A percentile compares a stretch with the other conserved stretches of the same genome.
phyloP scores from a whole-genome alignment of 2,329 filamentous ascomycete genomes.

The Trichoderma koningii region DNA sequence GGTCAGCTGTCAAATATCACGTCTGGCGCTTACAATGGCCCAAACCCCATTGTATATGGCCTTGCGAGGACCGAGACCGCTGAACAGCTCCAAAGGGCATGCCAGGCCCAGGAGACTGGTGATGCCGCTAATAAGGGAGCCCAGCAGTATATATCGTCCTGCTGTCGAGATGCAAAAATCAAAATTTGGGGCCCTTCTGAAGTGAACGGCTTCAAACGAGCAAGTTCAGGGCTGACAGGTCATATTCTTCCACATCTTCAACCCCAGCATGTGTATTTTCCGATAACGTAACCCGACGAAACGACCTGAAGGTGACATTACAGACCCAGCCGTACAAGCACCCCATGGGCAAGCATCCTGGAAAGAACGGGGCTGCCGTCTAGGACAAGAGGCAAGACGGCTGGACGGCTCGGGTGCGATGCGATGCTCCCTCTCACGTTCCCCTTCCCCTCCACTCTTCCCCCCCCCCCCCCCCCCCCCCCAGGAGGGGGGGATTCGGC shows the following conservation, averaged over 20 bases:
- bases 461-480: constrained; percentile 10
- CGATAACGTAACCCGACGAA: not conserved
- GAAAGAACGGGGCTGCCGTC: not conserved
- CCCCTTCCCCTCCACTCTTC: not conserved
- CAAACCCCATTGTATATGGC: not conserved
- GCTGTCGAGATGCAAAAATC: constrained; percentile 22
- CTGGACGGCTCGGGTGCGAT: constrained; percentile 20
- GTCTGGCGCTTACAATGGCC: not conserved
- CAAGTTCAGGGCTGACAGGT: not conserved
- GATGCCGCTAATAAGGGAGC: not conserved
- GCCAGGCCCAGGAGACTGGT: not conserved
- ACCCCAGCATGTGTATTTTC: constrained; percentile 7
- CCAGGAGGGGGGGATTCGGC: constrained; percentile 30
- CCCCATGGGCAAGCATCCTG: too few species aligned
- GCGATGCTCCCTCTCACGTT: not conserved
- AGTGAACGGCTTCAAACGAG: not conserved
- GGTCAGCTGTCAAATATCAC: constrained; percentile 21
- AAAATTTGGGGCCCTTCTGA: constrained; percentile 9
- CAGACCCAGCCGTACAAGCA: too few species aligned
- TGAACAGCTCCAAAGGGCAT: not conserved
- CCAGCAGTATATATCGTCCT: not conserved
- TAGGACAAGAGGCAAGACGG: not conserved
- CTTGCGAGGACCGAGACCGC: not conserved
- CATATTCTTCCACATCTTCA: constrained; percentile 14
- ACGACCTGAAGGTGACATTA: not conserved